Evolutionary conservation across 441 rosid species (phyloP), one percentile per base, ranked within the genome.

Genomic region (Bruguiera hainesii): DNA sequence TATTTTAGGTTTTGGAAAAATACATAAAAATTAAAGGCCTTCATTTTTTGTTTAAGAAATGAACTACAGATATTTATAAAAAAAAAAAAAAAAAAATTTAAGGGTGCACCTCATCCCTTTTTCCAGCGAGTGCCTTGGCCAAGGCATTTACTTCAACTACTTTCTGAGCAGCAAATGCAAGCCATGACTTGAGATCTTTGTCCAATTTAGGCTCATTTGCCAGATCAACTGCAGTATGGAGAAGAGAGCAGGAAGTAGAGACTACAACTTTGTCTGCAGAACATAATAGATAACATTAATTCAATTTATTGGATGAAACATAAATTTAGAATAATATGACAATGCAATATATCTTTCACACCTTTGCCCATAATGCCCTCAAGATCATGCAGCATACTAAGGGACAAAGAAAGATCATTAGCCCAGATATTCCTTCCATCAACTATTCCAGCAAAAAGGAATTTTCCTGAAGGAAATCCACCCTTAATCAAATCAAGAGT

Each of bases 371-470:
- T 96, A 75, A 89, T 71, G 37, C 85, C 80, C 79, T 88, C 95
- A 64, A 94, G 87, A 55, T 79, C 68, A 65, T 68, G 68, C 69
- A 94, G 80, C 63, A 81, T 69, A 58, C 65, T 69, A 28, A 91
- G 83, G 52, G 96, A 94, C 60, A 88, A 77, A 75, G 89, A 81
- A 60, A 91, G 97, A 71, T 93, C 90, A 76, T 93, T 91, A 73
- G 97, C 97, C 98, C 98, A 93, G 72, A 93, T 89, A 82, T 93
- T 93, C 82, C 98, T 89, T 75, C 98, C 98, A 65, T 93, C 98
- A 73, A 90, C 93, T 33, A 90, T 91, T 35, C 98, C 98, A 81
- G 93, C 96, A 76, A 93, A 93, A 61, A 93, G 95, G 75, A 83
- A 84, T 77, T 93, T 93, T 13, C 93, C 97, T 25, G 78, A 5